These are phyloP conservation scores for Neonectria magnoliae DNA, from an alignment of 2,329 filamentous ascomycete genomes.

Conservation along the genomic window DNA sequence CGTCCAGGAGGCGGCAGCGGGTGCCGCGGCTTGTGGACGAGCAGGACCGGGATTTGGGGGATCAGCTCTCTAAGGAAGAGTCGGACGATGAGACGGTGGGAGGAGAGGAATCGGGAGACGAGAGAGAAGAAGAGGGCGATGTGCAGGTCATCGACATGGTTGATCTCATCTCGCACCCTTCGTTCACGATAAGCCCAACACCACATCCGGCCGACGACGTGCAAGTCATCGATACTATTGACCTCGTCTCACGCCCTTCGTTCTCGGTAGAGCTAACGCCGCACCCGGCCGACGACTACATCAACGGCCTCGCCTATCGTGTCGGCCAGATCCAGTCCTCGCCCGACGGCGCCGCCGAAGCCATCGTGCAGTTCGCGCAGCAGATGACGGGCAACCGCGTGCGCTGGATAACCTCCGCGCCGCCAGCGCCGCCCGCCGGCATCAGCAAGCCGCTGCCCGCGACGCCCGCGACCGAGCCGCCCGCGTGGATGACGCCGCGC, in stretches of 20 bases:
- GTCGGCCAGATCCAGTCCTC: conserved; percentile 45
- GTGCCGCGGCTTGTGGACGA: conserved; percentile 18
- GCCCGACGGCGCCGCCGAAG: conserved; percentile 39
- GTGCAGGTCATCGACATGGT: conserved; percentile 27
- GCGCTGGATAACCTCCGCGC: conserved; percentile 6
- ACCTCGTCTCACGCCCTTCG: conserved; percentile 31
- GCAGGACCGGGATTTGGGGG: conserved; percentile 39
- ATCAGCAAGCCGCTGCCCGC: conserved; percentile 46
- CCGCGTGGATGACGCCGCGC: conserved; percentile 27
- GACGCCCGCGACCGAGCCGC: conserved; percentile 42
- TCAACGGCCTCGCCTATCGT: conserved; percentile 47
- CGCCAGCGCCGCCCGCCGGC: not conserved
- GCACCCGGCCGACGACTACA: conserved; percentile 26
- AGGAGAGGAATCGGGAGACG: conserved; percentile 5
- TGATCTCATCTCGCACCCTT: conserved; percentile 32
- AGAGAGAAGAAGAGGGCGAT: not conserved
- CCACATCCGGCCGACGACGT: conserved; percentile 21
- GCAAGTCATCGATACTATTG: conserved; percentile 26
- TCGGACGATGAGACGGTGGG: conserved; percentile 29
- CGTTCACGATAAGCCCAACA: conserved; percentile 20
- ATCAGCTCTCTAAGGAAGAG: conserved; percentile 19
- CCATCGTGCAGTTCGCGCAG: conserved; percentile 42
- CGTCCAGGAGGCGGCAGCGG: not conserved
- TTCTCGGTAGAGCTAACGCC: conserved; percentile 17
- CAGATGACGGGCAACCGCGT: conserved; percentile 15